These are phyloP conservation scores for Termitomyces sp. DNA, from an alignment of 768 basidiomycete species.

Conservation along the genomic window DNA sequence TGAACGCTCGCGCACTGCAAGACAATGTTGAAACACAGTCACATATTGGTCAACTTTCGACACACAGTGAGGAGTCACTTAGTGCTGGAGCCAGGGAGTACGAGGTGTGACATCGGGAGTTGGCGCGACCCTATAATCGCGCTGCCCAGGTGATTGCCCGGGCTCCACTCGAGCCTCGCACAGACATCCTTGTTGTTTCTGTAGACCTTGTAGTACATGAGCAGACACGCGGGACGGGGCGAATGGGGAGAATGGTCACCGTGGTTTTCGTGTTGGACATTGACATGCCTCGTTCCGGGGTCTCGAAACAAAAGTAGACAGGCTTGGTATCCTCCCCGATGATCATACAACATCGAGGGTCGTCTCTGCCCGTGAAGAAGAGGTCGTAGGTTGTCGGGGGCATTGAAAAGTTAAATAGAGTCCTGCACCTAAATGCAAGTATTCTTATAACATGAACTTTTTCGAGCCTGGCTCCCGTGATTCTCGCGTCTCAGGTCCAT, in stretches of 20 bases:
- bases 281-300: conserved; percentile 38
- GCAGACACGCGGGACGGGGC: conserved; percentile 1
- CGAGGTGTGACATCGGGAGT: conserved; percentile 59
- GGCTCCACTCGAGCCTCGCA: conserved; percentile 44
- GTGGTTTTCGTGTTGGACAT: conserved; percentile 41
- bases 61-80: conserved; percentile 33
- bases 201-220: conserved; percentile 27
- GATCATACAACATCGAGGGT: conserved; percentile 63
- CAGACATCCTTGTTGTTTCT: conserved; percentile 44
- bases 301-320: conserved; percentile 65
- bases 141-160: conserved; percentile 50
- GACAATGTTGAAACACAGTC: conserved; percentile 13
- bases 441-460: conserved; percentile 39
- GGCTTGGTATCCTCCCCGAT: conserved; percentile 59
- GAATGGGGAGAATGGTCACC: conserved; percentile 23
- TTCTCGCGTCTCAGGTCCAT: conserved; percentile 43
- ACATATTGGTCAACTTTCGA: conserved; percentile 9
- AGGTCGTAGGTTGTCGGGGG: conserved; percentile 44
- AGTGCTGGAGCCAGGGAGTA: conserved; percentile 43
- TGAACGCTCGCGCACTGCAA: conserved; percentile 55
- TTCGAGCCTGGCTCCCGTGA: conserved; percentile 44
- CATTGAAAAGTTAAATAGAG: conserved; percentile 31
- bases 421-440: conserved; percentile 26
- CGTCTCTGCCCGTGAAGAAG: conserved; percentile 65
- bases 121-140: conserved; percentile 49